Evolutionary conservation across 2,329 filamentous ascomycete species (phyloP).

Genomic region (Colletotrichum destructivum): DNA sequence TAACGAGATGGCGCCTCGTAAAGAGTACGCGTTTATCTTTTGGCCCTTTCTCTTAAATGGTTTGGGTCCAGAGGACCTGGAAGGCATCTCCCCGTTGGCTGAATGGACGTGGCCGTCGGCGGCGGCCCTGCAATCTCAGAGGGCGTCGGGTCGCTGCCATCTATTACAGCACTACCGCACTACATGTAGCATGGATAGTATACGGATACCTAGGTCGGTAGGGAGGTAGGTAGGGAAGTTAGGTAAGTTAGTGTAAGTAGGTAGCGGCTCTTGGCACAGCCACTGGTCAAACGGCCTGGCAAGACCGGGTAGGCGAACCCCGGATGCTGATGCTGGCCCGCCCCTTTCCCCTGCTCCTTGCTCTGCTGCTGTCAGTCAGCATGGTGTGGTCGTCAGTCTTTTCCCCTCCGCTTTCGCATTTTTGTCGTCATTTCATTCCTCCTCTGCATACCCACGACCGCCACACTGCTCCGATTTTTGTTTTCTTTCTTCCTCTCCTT

Average conservation of each 20-base stretch:
- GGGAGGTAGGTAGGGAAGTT: no score
- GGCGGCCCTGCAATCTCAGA: constrained; percentile 39
- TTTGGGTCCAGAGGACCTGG: no score
- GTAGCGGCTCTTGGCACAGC: constrained; percentile 32
- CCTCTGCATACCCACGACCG: background rate
- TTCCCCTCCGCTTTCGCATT: constrained; percentile 16
- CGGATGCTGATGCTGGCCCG: constrained; percentile 19
- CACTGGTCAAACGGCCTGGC: constrained; percentile 26
- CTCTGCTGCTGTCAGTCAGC: background rate
- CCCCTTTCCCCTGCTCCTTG: constrained; percentile 5
- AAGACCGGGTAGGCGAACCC: constrained; percentile 10
- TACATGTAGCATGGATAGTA: no score
- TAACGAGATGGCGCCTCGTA: constrained; percentile 1
- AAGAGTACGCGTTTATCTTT: constrained; percentile 20
- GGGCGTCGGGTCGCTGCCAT: constrained; percentile 11
- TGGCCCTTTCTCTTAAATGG: background rate
- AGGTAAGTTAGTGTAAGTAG: no score
- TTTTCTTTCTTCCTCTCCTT: background rate
- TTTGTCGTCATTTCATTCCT: constrained; percentile 3
- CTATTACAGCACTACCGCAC: no score
- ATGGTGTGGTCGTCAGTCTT: background rate
- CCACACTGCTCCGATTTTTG: background rate
- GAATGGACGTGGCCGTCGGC: constrained; percentile 29
- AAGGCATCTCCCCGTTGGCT: constrained; percentile 11
- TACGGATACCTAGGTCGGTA: no score